Conservation (phyloP, 768 basidiomycete species). For the Boletus reticuloceps region DNA sequence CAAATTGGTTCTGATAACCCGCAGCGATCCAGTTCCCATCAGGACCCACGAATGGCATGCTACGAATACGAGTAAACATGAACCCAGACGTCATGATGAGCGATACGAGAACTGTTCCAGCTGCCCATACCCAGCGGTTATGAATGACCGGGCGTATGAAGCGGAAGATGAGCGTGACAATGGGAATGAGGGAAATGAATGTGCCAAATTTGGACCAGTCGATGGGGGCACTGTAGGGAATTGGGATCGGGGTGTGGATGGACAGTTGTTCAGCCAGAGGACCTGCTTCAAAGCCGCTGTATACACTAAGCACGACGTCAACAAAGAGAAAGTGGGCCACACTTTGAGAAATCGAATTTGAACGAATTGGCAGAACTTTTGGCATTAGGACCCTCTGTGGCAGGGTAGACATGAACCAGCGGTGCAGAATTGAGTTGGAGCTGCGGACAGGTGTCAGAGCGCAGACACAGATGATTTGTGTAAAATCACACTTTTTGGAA, state of each 20-base stretch:
- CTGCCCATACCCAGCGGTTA: conserved; percentile 79
- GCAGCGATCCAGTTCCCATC: conserved; percentile 79
- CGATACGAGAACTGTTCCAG: conserved; percentile 58
- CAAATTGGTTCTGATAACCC: conserved; percentile 88
- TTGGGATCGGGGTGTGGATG: conserved; percentile 68
- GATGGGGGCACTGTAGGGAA: conserved; percentile 80
- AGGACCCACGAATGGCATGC: conserved; percentile 62
- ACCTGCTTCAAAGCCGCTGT: conserved; percentile 80
- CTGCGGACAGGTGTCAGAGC: conserved; percentile 40
- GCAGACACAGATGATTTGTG: neutral
- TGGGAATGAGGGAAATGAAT: conserved; percentile 43
- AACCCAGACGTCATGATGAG: conserved; percentile 87
- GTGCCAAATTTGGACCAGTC: conserved; percentile 63
- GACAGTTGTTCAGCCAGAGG: conserved; percentile 77
- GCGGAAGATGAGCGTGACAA: conserved; percentile 49
- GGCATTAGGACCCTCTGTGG: conserved; percentile 67
- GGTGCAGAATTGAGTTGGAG: conserved; percentile 84
- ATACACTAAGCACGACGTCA: neutral
- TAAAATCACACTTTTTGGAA: conserved; percentile 71
- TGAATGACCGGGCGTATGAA: conserved; percentile 63
- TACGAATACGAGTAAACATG: conserved; percentile 96
- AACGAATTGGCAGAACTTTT: conserved; percentile 50
- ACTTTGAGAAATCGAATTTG: conserved; percentile 81
- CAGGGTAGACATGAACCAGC: conserved; percentile 71
- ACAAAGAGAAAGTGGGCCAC: conserved; percentile 21